These are phyloP conservation scores for Hansenula anomala DNA, from an alignment of 1,139 yeast species.

Conservation along the genomic window DNA sequence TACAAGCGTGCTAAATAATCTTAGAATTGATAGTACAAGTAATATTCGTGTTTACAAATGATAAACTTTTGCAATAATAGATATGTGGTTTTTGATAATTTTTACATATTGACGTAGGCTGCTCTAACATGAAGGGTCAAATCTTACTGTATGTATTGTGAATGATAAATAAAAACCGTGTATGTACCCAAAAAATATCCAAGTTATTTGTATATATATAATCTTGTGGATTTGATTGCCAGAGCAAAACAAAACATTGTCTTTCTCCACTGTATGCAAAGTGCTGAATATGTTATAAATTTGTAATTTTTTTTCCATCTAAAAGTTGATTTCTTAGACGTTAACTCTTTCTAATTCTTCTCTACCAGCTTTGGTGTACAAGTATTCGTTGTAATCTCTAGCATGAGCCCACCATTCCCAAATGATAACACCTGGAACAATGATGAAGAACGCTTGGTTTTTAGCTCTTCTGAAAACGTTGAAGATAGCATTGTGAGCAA, in stretches of 20 bases:
- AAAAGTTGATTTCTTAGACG: slow-evolving; percentile 36
- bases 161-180: background rate
- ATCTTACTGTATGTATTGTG: background rate
- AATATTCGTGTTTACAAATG: too few relatives aligned
- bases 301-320: too few relatives aligned
- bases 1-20: slow-evolving; percentile 85
- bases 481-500: slow-evolving; percentile 80
- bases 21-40: too few relatives aligned
- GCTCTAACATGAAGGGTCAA: too few relatives aligned
- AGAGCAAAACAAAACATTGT: too few relatives aligned
- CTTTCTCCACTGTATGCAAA: background rate
- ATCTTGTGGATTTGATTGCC: too few relatives aligned
- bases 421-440: slow-evolving; percentile 73
- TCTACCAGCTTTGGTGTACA: slow-evolving; percentile 97
- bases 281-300: background rate
- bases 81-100: too few relatives aligned
- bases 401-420: slow-evolving; percentile 88
- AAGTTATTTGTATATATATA: background rate
- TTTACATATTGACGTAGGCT: too few relatives aligned
- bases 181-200: background rate
- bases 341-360: slow-evolving; percentile 83
- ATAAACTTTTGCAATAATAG: too few relatives aligned
- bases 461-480: slow-evolving; percentile 93
- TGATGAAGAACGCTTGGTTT: slow-evolving; percentile 75
- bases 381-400: slow-evolving; percentile 87